These are phyloP conservation scores for Entomortierella parvispora DNA, from an alignment of 192 early-diverging fungal species.

Conservation along the genomic window DNA sequence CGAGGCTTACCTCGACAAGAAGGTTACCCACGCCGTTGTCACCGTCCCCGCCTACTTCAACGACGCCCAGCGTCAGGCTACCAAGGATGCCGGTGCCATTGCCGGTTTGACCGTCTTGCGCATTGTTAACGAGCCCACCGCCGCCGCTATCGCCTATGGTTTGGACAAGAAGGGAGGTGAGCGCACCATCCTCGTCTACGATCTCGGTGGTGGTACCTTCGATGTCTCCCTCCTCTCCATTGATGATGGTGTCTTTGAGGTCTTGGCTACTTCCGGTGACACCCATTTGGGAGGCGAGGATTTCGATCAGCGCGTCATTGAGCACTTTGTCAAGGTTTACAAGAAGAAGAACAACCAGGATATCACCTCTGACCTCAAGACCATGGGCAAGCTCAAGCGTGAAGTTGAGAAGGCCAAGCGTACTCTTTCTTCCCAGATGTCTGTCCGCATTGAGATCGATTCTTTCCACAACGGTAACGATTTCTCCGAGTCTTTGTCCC, in stretches of 20 bases:
- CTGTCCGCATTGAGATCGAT: constrained; percentile 93
- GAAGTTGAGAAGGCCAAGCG: constrained; percentile 98
- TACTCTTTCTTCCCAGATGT: constrained; percentile 92
- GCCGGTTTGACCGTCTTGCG: constrained; percentile 98
- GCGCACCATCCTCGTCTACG: constrained; percentile 94
- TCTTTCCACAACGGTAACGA: constrained; percentile 88
- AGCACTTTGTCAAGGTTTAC: constrained; percentile 92
- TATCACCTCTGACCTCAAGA: constrained; percentile 83
- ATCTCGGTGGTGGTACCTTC: constrained; percentile 98
- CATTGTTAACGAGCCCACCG: too few species aligned
- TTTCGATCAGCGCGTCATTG: constrained; percentile 95
- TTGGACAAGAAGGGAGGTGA: constrained; percentile 91
- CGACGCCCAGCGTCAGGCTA: constrained; percentile 95
- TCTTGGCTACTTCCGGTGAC: constrained; percentile 95
- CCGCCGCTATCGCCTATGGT: constrained; percentile 93
- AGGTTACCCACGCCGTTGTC: constrained; percentile 93
- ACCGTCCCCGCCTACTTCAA: constrained; percentile 99
- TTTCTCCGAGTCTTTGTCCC: constrained; percentile 93
- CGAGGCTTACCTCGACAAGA: constrained; percentile 85
- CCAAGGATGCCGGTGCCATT: constrained; percentile 90
- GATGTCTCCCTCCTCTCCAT: constrained; percentile 98
- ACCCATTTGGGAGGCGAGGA: constrained; percentile 98
- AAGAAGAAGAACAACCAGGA: constrained; percentile 93
- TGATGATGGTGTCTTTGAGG: constrained; percentile 96
- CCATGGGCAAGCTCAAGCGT: constrained; percentile 94